Conservation (phyloP, 192 early-diverging fungal species). For the Thoreauomyces humboldtii region DNA sequence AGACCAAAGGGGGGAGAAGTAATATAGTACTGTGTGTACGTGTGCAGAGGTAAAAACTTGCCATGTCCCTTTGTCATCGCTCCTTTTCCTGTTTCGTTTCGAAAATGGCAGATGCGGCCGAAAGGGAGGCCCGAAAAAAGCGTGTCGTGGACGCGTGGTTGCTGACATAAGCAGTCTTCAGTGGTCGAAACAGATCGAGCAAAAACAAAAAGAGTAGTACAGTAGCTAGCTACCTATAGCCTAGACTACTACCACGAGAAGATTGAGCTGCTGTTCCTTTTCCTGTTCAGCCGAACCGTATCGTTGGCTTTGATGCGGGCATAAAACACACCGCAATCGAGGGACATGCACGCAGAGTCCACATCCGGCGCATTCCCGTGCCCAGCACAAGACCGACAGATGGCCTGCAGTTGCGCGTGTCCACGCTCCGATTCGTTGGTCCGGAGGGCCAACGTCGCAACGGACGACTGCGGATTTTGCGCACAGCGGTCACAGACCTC, state of each 20-base stretch:
- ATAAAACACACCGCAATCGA: conserved; percentile 63
- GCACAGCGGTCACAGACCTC: conserved; percentile 34
- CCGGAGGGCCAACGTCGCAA: conserved; percentile 12
- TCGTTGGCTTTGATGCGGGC: conserved; percentile 30
- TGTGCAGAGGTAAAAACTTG: too few relatives aligned
- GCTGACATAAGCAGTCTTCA: too few relatives aligned
- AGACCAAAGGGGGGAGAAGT: too few relatives aligned
- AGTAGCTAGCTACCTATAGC: too few relatives aligned
- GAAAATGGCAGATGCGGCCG: too few relatives aligned
- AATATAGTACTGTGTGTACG: too few relatives aligned
- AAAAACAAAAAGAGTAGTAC: too few relatives aligned
- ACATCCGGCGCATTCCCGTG: conserved; percentile 35
- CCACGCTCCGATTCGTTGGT: conserved; percentile 39
- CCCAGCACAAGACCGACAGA: conserved; percentile 54
- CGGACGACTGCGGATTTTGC: conserved; percentile 13
- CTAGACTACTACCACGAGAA: not conserved
- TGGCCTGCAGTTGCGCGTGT: conserved; percentile 30
- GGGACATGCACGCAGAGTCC: conserved; percentile 52
- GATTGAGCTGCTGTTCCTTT: not conserved
- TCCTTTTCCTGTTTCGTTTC: too few relatives aligned
- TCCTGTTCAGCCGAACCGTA: conserved; percentile 6
- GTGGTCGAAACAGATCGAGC: too few relatives aligned
- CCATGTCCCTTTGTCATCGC: too few relatives aligned
- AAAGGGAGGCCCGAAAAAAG: too few relatives aligned
- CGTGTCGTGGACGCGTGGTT: too few relatives aligned